Percentiles rank a stretch among this genome's conserved stretches.
These are phyloP conservation scores for Cystoisospora suis DNA, from an alignment of 169 alveolate species.

Conservation along the genomic window DNA sequence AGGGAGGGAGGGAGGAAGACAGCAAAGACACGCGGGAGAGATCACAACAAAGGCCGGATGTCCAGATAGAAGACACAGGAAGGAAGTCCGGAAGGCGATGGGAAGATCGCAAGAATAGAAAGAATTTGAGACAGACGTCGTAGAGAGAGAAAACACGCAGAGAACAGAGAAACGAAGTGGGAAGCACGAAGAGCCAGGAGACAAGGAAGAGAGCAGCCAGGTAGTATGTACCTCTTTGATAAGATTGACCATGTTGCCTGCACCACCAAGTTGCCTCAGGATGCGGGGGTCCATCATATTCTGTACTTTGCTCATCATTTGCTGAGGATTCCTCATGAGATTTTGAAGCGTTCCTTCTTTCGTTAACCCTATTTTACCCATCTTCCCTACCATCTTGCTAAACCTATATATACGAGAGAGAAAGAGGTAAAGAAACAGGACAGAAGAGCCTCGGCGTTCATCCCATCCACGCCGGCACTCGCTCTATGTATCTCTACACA, in stretches of 20 bases:
- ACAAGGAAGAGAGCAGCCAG: background rate
- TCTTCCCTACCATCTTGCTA: constrained; percentile 94
- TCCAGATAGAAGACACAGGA: background rate
- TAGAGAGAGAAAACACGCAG: background rate
- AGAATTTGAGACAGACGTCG: background rate
- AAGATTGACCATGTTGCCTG: constrained; percentile 92
- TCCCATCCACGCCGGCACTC: too few species aligned
- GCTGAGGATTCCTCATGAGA: constrained; percentile 93
- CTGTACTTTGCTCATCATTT: constrained; percentile 93
- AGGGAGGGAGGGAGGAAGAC: background rate
- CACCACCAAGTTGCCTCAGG: constrained; percentile 96
- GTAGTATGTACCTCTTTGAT: constrained; percentile 85
- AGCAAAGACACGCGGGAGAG: background rate
- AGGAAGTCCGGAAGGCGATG: background rate
- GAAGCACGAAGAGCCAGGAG: background rate
- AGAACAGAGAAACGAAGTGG: background rate
- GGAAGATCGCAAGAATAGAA: background rate
- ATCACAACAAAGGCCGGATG: background rate
- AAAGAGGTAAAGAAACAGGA: background rate
- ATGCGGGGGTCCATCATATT: constrained; percentile 95
- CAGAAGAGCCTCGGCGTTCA: too few species aligned
- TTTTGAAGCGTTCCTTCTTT: constrained; percentile 85
- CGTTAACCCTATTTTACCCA: constrained; percentile 95
- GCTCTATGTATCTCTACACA: too few species aligned
- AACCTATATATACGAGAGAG: constrained; percentile 70